Evolutionary conservation across 1,284 basidiomycete genomes (phyloP).

Genomic region (Irpex lacteus): DNA sequence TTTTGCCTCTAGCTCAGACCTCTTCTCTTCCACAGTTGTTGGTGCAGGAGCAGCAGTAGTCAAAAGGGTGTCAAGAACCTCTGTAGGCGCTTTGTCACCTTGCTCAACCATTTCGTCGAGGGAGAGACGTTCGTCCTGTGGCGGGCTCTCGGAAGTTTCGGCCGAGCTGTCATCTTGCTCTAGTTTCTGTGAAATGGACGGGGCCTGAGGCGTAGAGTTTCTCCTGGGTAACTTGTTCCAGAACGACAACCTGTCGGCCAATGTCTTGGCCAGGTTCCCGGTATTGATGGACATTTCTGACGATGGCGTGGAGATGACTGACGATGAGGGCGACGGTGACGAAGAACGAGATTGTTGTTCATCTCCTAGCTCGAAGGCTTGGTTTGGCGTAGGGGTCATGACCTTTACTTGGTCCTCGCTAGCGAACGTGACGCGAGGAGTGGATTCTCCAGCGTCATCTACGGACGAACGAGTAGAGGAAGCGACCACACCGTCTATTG

Average conservation of each 20-base stretch:
- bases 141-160: conserved; percentile 19
- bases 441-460: conserved; percentile 13
- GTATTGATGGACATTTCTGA: conserved; percentile 46
- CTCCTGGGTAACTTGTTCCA: conserved; percentile 59
- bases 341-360: conserved; percentile 18
- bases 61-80: conserved; percentile 53
- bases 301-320: conserved; percentile 55
- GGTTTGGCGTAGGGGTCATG: conserved; percentile 32
- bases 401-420: conserved; percentile 40
- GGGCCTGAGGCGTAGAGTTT: conserved; percentile 19
- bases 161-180: conserved; percentile 5
- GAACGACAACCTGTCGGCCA: conserved; percentile 67
- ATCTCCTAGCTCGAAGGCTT: conserved; percentile 21
- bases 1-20: conserved; percentile 72
- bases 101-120: conserved; percentile 52
- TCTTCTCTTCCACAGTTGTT: conserved; percentile 56
- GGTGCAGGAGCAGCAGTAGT: conserved; percentile 59
- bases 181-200: conserved; percentile 11
- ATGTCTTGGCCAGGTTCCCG: conserved; percentile 55
- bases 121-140: conserved; percentile 33
- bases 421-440: conserved; percentile 49
- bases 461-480: not conserved
- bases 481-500: conserved; percentile 5
- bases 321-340: conserved; percentile 35
- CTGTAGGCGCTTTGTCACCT: conserved; percentile 43